Evolutionary conservation across 495 filamentous ascomycete genomes (phyloP).

Genomic region (Penicillium maclennaniae): DNA sequence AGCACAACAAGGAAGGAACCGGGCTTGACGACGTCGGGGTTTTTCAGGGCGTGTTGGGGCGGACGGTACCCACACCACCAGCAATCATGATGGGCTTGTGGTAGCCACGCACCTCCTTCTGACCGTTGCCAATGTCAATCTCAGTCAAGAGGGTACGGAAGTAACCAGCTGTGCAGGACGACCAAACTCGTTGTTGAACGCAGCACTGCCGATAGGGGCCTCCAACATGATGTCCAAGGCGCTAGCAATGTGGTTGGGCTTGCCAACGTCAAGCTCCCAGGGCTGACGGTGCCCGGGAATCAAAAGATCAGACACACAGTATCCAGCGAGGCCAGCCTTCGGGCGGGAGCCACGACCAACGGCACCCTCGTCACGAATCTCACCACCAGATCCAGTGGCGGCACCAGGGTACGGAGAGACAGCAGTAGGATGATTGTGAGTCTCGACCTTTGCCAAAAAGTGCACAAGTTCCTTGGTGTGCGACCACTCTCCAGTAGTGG

Average conservation of each 20-base stretch:
- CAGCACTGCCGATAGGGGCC: constrained; percentile 87
- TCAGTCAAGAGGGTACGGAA: constrained; percentile 81
- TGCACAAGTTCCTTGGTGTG: constrained; percentile 84
- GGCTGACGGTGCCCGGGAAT: constrained; percentile 78
- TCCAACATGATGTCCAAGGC: constrained; percentile 95
- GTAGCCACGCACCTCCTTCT: constrained; percentile 77
- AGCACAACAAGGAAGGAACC: constrained; percentile 87
- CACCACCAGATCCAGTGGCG: constrained; percentile 91
- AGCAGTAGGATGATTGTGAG: constrained; percentile 95
- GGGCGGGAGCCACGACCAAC: constrained; percentile 90
- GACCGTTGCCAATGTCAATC: constrained; percentile 55
- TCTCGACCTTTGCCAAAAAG: constrained; percentile 92
- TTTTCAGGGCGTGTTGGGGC: constrained; percentile 86
- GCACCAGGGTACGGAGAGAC: constrained; percentile 82
- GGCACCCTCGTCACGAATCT: constrained; percentile 91
- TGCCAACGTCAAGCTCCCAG: constrained; percentile 90
- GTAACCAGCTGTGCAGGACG: constrained; percentile 81
- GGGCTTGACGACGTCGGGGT: constrained; percentile 67
- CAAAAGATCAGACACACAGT: constrained; percentile 87
- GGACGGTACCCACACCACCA: constrained; percentile 92
- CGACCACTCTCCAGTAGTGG: constrained; percentile 81
- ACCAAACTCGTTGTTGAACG: constrained; percentile 98
- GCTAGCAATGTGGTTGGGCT: constrained; percentile 86
- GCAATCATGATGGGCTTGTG: constrained; percentile 99
- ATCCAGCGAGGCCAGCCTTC: constrained; percentile 88